These are phyloP conservation scores for Tuctoria greenei DNA, from an alignment of 176 grass and related monocot species.

Conservation along the genomic window DNA sequence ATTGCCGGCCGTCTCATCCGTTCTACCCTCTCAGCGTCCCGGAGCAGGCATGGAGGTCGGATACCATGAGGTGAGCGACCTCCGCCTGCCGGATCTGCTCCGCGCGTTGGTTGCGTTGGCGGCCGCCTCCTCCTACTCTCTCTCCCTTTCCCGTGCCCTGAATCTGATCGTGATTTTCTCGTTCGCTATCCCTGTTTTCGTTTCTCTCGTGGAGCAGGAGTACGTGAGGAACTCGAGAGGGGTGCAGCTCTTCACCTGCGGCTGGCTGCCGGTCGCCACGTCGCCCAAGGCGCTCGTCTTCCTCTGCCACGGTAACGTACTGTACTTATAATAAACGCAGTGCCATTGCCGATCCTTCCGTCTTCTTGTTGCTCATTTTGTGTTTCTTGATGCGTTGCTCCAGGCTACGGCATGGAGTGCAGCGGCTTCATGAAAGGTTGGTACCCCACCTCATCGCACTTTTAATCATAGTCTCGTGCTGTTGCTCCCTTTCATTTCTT, in stretches of 20 bases:
- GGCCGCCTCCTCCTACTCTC: not conserved
- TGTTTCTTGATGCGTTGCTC: not conserved
- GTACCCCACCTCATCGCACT: not conserved
- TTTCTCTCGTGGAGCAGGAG: slow-evolving; percentile 36
- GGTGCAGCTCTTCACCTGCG: slow-evolving; percentile 89
- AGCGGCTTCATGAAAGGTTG: slow-evolving; percentile 91
- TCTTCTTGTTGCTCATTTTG: not conserved
- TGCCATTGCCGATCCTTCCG: not conserved
- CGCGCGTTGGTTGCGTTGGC: not conserved
- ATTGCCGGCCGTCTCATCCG: not conserved
- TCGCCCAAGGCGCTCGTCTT: slow-evolving; percentile 90
- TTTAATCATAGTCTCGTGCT: no score
- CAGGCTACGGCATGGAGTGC: slow-evolving; percentile 98
- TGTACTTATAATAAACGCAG: not conserved
- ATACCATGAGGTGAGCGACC: slow-evolving; percentile 32
- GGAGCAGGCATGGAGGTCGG: slow-evolving; percentile 29
- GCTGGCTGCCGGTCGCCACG: slow-evolving; percentile 61
- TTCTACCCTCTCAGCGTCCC: not conserved
- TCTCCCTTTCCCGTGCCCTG: not conserved
- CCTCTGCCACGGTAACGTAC: slow-evolving; percentile 77
- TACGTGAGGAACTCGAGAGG: slow-evolving; percentile 81
- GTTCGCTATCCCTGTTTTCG: no score
- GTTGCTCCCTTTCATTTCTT: not conserved
- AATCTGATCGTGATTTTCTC: not conserved
- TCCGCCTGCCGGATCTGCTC: not conserved